Evolutionary conservation across 495 filamentous ascomycete species (phyloP), one percentile per base, ranked within the genome.

Genomic region (Tuber aestivum): DNA sequence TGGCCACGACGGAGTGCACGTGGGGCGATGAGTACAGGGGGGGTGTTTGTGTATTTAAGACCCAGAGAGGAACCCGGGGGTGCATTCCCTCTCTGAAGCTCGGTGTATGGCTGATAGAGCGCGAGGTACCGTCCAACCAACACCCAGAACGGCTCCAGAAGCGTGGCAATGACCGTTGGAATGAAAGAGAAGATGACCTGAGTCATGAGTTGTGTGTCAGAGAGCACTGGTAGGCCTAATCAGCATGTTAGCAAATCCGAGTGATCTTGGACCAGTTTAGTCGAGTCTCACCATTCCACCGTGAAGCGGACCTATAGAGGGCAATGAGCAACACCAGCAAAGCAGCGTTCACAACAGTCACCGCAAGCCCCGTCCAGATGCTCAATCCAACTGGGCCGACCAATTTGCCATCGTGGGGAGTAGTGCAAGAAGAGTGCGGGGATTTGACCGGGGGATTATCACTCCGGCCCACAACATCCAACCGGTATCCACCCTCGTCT

Each of bases 131-230:
- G 83, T 65, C 85, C 86, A 0, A 89, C 56, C 0, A 88, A 72
- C 3, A 86, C 79, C 83, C 86, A 86, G 9, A 85, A 81, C 0
- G 87, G 85, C 70, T 89, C 87, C 0, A 86, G 77, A 0, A 85
- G 70, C 0, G 87, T 87, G 0, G 85, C 84, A 41, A 87, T 77
- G 8, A 79, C 75, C 0, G 85, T 87, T 2, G 87, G 87, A 1
- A 86, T 69, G 70, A 86, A 87, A 44, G 85, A 86, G n/a, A 85
- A 81, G 1, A 87, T 40, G 9, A 88, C 27, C 35, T 86, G 85
- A 7, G 82, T 61, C 1, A 86, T 74, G 27, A 86, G 69, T 20
- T 80, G 70, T 56, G 83, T 85, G 0, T 73, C 45, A 8, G 85
- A 85, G 12, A 87, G 85, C 1, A 83, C 76, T 6, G 83, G 74